Percentiles rank a stretch among this genome's conserved stretches.
phyloP scores from a whole-genome alignment of 352 stramenopile genomes.

The Phytophthora multivora region DNA sequence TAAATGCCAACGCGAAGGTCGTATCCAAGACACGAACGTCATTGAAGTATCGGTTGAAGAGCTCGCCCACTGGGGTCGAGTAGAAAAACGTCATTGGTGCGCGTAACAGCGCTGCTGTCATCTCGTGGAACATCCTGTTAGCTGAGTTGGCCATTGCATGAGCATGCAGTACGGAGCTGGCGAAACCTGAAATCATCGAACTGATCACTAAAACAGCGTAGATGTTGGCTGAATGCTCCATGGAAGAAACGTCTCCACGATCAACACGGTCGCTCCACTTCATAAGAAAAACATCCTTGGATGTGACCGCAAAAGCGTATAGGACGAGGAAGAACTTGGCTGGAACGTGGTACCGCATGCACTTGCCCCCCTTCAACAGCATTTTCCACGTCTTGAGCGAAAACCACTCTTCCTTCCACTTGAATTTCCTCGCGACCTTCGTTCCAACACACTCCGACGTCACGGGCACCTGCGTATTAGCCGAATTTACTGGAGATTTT shows the following conservation, averaged over 20 bases:
- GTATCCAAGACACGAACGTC: slow-evolving; percentile 39
- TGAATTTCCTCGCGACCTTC: slow-evolving; percentile 27
- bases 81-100: slow-evolving; percentile 55
- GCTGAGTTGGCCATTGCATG: slow-evolving; percentile 39
- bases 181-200: slow-evolving; percentile 38
- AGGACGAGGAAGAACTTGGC: slow-evolving; percentile 39
- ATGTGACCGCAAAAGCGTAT: slow-evolving; percentile 30
- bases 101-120: slow-evolving; percentile 46
- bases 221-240: slow-evolving; percentile 34
- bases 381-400: slow-evolving; percentile 34
- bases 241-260: slow-evolving; percentile 28
- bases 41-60: slow-evolving; percentile 56
- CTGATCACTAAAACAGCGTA: slow-evolving; percentile 44
- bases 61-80: slow-evolving; percentile 46
- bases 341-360: slow-evolving; percentile 27
- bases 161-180: slow-evolving; percentile 40
- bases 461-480: slow-evolving; percentile 22
- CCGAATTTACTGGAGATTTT: neutral
- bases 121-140: slow-evolving; percentile 47
- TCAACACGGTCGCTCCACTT: slow-evolving; percentile 40
- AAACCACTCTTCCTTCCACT: slow-evolving; percentile 39
- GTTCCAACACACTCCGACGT: slow-evolving; percentile 30
- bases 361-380: slow-evolving; percentile 27
- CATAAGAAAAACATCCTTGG: slow-evolving; percentile 48
- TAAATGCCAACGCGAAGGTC: slow-evolving; percentile 30